These are phyloP conservation scores for Tolypocladium album DNA, from an alignment of 2,329 filamentous ascomycete species.

Conservation along the genomic window DNA sequence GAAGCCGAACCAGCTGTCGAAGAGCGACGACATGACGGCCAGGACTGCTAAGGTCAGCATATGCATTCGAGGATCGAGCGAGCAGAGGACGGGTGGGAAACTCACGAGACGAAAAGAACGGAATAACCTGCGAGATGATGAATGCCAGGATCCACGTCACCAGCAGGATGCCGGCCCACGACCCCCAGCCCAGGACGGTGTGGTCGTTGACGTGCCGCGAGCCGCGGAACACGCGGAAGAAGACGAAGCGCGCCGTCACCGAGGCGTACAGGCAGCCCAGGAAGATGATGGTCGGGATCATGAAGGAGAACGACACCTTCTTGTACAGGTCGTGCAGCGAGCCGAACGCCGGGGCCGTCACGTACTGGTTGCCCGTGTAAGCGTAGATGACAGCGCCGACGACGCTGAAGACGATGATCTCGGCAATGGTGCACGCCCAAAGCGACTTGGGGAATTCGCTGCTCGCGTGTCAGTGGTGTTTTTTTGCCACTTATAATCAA, in stretches of 20 bases:
- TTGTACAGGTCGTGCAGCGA: slow-evolving; percentile 70
- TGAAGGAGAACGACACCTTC: slow-evolving; percentile 86
- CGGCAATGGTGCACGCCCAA: slow-evolving; percentile 80
- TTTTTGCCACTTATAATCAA: neutral
- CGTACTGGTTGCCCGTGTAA: slow-evolving; percentile 86
- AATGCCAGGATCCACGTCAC: slow-evolving; percentile 78
- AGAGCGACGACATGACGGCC: slow-evolving; percentile 76
- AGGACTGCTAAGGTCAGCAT: slow-evolving; percentile 29
- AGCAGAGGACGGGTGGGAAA: neutral
- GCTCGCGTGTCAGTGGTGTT: slow-evolving; percentile 13
- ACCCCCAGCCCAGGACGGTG: slow-evolving; percentile 69
- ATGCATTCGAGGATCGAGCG: neutral
- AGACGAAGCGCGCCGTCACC: slow-evolving; percentile 80
- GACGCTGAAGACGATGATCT: slow-evolving; percentile 75
- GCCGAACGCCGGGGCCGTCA: slow-evolving; percentile 78
- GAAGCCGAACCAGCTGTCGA: slow-evolving; percentile 90
- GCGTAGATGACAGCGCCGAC: slow-evolving; percentile 74
- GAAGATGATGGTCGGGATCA: slow-evolving; percentile 92
- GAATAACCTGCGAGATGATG: slow-evolving; percentile 85
- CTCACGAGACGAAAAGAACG: slow-evolving; percentile 71
- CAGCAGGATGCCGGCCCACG: slow-evolving; percentile 64
- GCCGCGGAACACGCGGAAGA: slow-evolving; percentile 77
- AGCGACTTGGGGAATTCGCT: slow-evolving; percentile 88
- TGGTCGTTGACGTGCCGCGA: slow-evolving; percentile 72
- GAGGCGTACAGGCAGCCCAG: slow-evolving; percentile 84